A percentile compares a stretch with the other conserved stretches of the same genome.
phyloP scores from a whole-genome alignment of 2,329 filamentous ascomycete species.

The Purpureocillium lavendulum region DNA sequence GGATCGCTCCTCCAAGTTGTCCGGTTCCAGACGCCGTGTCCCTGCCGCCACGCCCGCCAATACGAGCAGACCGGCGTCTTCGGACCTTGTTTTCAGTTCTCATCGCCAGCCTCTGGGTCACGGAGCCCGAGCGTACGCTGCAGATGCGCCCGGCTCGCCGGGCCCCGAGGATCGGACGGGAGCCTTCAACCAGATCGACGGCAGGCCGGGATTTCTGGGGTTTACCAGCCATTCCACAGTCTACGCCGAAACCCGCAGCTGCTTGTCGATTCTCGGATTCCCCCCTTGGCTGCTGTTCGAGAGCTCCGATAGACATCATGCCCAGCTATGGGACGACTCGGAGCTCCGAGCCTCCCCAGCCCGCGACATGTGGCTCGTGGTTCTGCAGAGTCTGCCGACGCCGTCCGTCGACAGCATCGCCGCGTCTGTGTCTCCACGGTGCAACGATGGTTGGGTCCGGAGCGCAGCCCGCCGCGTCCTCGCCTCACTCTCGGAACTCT shows the following conservation, averaged over 20 bases:
- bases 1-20: not conserved
- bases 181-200: conserved; percentile 5
- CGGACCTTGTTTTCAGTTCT: too few species aligned
- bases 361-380: conserved; percentile 25
- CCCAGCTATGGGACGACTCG: not conserved
- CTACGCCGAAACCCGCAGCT: conserved; percentile 32
- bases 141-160: too few species aligned
- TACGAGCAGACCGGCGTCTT: too few species aligned
- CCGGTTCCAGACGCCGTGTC: conserved; percentile 2
- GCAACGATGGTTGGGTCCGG: too few species aligned
- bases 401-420: conserved; percentile 12
- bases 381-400: conserved; percentile 27
- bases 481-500: too few species aligned
- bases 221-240: conserved; percentile 35
- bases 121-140: too few species aligned
- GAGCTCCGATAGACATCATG: not conserved
- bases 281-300: conserved; percentile 4
- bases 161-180: too few species aligned
- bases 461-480: too few species aligned
- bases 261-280: conserved; percentile 22
- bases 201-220: conserved; percentile 35
- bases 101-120: too few species aligned
- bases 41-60: too few species aligned
- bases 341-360: not conserved
- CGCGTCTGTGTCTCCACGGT: too few species aligned